Conservation (phyloP, 1,139 yeast species). For the Candida tropicalis region DNA sequence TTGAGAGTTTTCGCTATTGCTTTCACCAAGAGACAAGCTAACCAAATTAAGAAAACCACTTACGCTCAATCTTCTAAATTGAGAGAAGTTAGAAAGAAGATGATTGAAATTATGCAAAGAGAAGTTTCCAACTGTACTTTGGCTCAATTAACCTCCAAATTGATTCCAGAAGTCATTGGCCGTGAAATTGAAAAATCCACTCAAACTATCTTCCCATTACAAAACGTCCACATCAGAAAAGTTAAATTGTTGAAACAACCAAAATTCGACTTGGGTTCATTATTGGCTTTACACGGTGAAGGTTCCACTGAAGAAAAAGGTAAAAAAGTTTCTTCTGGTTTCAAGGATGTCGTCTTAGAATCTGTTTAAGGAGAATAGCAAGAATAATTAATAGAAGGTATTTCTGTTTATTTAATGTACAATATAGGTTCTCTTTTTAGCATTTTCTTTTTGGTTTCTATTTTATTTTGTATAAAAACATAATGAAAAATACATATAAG, state of each 20-base stretch:
- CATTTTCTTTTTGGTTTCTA: slow-evolving; percentile 11
- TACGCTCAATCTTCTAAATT: slow-evolving; percentile 55
- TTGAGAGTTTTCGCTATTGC: slow-evolving; percentile 55
- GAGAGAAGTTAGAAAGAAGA: slow-evolving; percentile 54
- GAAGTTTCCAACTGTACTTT: slow-evolving; percentile 53
- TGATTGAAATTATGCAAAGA: slow-evolving; percentile 55
- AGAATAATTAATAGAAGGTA: slow-evolving; percentile 6
- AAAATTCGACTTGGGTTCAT: slow-evolving; percentile 55
- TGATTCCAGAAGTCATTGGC: slow-evolving; percentile 56
- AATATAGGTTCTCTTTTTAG: slow-evolving; percentile 10
- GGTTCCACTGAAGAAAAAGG: slow-evolving; percentile 54
- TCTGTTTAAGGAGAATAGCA: slow-evolving; percentile 31
- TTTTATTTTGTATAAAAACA: slow-evolving; percentile 11
- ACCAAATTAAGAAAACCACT: slow-evolving; percentile 54
- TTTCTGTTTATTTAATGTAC: slow-evolving; percentile 10
- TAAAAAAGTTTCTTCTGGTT: slow-evolving; percentile 51
- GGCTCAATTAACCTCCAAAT: slow-evolving; percentile 53
- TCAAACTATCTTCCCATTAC: slow-evolving; percentile 54
- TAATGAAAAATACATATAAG: slow-evolving; percentile 12
- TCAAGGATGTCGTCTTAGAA: slow-evolving; percentile 57
- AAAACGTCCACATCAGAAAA: slow-evolving; percentile 56
- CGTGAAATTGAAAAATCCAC: slow-evolving; percentile 57
- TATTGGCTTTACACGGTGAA: slow-evolving; percentile 56
- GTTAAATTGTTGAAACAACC: slow-evolving; percentile 56
- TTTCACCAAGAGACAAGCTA: slow-evolving; percentile 55